A percentile compares a stretch with the other conserved stretches of the same genome.
These are phyloP conservation scores for Trichoderma virens DNA, from an alignment of 495 filamentous ascomycete genomes.

Conservation along the genomic window DNA sequence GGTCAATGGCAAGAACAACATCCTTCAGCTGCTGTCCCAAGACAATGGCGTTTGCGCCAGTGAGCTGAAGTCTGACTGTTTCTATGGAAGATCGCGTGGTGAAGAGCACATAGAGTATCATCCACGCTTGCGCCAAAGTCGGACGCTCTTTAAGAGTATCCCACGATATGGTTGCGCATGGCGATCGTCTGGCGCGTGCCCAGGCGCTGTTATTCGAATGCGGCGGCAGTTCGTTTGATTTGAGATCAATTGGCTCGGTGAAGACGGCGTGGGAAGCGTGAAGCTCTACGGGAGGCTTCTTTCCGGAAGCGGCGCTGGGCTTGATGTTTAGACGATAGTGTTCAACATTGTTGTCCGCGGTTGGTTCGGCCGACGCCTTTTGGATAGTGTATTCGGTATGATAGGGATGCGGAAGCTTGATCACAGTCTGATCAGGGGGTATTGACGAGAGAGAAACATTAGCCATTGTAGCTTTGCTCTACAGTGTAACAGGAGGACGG, in stretches of 20 bases:
- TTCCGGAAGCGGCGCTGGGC: not conserved
- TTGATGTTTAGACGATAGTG: not conserved
- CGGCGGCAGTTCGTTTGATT: slow-evolving; percentile 36
- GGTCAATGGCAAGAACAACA: slow-evolving; percentile 44
- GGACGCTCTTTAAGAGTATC: slow-evolving; percentile 26
- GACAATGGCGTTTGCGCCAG: slow-evolving; percentile 29
- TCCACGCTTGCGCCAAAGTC: slow-evolving; percentile 54
- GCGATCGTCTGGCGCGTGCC: slow-evolving; percentile 37
- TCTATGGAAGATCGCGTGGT: slow-evolving; percentile 46
- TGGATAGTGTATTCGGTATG: slow-evolving; percentile 33
- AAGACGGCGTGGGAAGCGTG: slow-evolving; percentile 32
- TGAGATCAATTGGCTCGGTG: slow-evolving; percentile 35
- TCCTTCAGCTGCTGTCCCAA: slow-evolving; percentile 43
- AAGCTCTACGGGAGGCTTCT: slow-evolving; percentile 16
- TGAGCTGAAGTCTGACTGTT: slow-evolving; percentile 42
- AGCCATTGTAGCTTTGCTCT: slow-evolving; percentile 4
- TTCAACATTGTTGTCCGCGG: not conserved
- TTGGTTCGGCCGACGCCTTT: slow-evolving; percentile 21
- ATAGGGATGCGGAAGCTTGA: slow-evolving; percentile 41
- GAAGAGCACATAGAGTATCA: slow-evolving; percentile 51
- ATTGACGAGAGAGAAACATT: slow-evolving; percentile 20
- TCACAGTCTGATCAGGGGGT: slow-evolving; percentile 28
- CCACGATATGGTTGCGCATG: slow-evolving; percentile 30
- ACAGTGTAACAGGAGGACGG: not conserved
- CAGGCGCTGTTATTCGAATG: slow-evolving; percentile 40